Conservation (phyloP, 495 filamentous ascomycete genomes). For the Penicillium fimorum region DNA sequence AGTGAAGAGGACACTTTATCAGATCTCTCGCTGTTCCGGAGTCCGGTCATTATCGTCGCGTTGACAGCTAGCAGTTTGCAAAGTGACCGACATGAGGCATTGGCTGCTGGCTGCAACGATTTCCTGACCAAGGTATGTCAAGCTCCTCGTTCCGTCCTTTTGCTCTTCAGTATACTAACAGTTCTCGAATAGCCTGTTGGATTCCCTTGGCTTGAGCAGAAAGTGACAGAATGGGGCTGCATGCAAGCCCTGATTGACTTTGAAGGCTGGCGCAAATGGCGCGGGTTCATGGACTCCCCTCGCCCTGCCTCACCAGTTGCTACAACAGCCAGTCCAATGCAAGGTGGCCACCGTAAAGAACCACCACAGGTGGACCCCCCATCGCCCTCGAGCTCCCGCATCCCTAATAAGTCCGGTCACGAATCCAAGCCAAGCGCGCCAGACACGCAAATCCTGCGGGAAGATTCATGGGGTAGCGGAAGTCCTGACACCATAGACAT, state of each 20-base stretch:
- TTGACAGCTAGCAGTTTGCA: slow-evolving; percentile 91
- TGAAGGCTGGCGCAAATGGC: slow-evolving; percentile 98
- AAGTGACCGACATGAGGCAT: slow-evolving; percentile 89
- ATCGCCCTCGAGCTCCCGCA: slow-evolving; percentile 23
- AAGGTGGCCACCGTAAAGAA: slow-evolving; percentile 22
- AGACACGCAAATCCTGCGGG: slow-evolving; percentile 26
- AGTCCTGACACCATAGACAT: slow-evolving; percentile 34
- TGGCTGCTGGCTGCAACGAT: slow-evolving; percentile 96
- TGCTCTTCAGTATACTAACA: slow-evolving; percentile 10
- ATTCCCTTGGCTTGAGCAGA: slow-evolving; percentile 95
- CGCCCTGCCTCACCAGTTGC: slow-evolving; percentile 20
- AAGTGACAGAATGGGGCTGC: slow-evolving; percentile 99
- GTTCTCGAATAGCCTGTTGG: slow-evolving; percentile 72
- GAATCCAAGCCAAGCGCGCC: slow-evolving; percentile 18
- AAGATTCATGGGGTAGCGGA: slow-evolving; percentile 41
- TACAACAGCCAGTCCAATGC: slow-evolving; percentile 34
- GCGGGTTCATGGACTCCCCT: slow-evolving; percentile 61
- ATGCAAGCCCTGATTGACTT: slow-evolving; percentile 99
- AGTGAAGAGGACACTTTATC: slow-evolving; percentile 63
- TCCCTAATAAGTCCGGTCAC: slow-evolving; percentile 11
- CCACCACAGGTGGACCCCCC: slow-evolving; percentile 9
- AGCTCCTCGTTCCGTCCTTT: background rate
- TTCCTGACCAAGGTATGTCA: slow-evolving; percentile 90
- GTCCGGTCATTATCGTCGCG: slow-evolving; percentile 95
- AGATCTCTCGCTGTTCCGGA: slow-evolving; percentile 77